Percentiles rank a stretch among this genome's conserved stretches.
Evolutionary conservation across 75 land plant genomes (phyloP).

Genomic region (Pinus taeda): DNA sequence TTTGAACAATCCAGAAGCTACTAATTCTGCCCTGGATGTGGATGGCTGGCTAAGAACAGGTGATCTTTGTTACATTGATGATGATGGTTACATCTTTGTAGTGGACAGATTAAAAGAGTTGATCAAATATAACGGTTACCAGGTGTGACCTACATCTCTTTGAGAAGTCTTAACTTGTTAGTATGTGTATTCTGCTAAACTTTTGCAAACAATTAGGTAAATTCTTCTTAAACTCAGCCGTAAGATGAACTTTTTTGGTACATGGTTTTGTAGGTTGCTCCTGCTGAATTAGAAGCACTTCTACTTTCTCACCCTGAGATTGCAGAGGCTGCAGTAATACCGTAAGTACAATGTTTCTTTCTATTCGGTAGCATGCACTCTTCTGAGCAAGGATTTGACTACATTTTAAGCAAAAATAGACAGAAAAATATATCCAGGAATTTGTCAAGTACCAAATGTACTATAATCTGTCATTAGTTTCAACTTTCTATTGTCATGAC

Average conservation of each 20-base stretch:
- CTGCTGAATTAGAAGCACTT: constrained; percentile 67
- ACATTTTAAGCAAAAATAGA: too few species aligned
- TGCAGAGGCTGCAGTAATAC: constrained; percentile 68
- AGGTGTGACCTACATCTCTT: constrained; percentile 27
- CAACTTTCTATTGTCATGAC: too few species aligned
- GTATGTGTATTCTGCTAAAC: neutral
- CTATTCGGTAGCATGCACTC: too few species aligned
- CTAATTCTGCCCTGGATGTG: constrained; percentile 47
- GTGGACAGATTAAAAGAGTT: constrained; percentile 87
- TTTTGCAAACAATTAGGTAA: too few species aligned
- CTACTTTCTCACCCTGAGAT: constrained; percentile 67
- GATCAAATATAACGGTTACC: constrained; percentile 89
- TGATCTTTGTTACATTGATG: constrained; percentile 81
- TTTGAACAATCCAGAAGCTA: constrained; percentile 63
- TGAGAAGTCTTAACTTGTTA: neutral
- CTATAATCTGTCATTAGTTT: too few species aligned
- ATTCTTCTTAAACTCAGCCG: too few species aligned
- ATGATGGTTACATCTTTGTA: constrained; percentile 67
- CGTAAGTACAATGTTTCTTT: constrained; percentile 35
- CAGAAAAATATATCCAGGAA: too few species aligned
- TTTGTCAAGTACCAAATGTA: too few species aligned
- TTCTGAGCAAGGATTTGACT: too few species aligned
- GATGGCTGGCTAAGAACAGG: constrained; percentile 87
- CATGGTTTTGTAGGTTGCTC: constrained; percentile 48
- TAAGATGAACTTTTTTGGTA: neutral